Conservation (phyloP, 2,329 filamentous ascomycete genomes). For the Fusarium concolor region DNA sequence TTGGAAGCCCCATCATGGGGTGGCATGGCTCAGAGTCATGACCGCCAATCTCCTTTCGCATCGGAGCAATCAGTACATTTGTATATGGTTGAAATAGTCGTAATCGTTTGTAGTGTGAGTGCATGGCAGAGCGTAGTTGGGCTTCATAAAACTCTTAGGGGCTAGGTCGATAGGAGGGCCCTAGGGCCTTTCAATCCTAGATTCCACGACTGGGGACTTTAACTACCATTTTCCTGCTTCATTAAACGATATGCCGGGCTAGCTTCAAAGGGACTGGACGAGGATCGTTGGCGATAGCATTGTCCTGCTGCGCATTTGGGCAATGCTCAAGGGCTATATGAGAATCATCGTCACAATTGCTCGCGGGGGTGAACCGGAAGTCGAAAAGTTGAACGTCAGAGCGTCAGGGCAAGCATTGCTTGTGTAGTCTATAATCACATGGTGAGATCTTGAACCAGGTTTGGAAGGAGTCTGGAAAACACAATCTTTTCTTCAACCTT, state of each 20-base stretch:
- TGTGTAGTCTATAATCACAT: neutral
- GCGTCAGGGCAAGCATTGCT: neutral
- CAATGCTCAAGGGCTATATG: neutral
- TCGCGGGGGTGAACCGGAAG: neutral
- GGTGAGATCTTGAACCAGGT: neutral
- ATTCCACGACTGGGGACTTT: neutral
- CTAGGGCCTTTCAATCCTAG: conserved; percentile 15
- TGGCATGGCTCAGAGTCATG: neutral
- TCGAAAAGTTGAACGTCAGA: neutral
- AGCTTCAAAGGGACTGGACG: neutral
- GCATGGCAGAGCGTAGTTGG: neutral
- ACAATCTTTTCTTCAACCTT: too few relatives aligned
- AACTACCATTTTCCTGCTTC: neutral
- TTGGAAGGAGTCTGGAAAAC: conserved; percentile 1
- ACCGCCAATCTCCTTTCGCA: neutral
- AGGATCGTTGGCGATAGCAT: neutral
- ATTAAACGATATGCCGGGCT: neutral
- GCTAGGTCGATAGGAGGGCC: neutral
- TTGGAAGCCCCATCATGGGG: neutral
- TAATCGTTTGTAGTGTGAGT: neutral
- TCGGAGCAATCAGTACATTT: neutral
- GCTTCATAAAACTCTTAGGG: neutral
- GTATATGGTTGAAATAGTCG: conserved; percentile 13
- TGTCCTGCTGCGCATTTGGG: neutral
- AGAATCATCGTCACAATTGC: neutral